Conservation (phyloP, 2,329 filamentous ascomycete species). For the Pseudogymnoascus sp. region DNA sequence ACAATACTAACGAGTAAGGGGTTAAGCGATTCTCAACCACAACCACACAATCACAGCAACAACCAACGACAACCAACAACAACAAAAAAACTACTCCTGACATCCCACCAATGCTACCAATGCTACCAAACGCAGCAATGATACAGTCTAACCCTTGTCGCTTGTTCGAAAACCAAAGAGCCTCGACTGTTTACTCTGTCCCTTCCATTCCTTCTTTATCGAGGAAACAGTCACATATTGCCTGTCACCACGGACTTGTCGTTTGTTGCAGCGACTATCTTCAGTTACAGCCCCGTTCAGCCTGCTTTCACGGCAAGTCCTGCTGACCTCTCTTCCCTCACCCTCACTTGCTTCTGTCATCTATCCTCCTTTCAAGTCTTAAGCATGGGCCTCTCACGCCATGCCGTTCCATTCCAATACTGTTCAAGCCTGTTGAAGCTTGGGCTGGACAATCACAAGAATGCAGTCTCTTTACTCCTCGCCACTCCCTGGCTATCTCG, state of each 20-base stretch:
- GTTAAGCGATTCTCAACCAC: slow-evolving; percentile 8
- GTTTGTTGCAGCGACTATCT: slow-evolving; percentile 2
- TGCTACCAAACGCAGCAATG: neutral
- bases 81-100: neutral
- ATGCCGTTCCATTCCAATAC: neutral
- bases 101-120: neutral
- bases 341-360: neutral
- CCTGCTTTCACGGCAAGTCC: neutral
- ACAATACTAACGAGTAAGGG: slow-evolving; percentile 6
- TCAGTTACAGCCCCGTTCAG: neutral
- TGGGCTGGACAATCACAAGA: neutral
- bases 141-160: neutral
- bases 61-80: neutral
- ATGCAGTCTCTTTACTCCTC: neutral
- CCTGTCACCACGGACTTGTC: neutral
- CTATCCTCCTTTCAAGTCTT: neutral
- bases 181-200: neutral
- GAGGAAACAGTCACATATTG: neutral
- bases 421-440: neutral
- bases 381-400: neutral
- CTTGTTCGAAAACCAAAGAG: neutral
- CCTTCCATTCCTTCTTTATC: slow-evolving; percentile 3
- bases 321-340: neutral
- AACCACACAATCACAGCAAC: neutral
- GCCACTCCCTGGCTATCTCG: neutral